Base-by-base conservation (phyloP, 306 rosid species). In the Glycine soja region DNA sequence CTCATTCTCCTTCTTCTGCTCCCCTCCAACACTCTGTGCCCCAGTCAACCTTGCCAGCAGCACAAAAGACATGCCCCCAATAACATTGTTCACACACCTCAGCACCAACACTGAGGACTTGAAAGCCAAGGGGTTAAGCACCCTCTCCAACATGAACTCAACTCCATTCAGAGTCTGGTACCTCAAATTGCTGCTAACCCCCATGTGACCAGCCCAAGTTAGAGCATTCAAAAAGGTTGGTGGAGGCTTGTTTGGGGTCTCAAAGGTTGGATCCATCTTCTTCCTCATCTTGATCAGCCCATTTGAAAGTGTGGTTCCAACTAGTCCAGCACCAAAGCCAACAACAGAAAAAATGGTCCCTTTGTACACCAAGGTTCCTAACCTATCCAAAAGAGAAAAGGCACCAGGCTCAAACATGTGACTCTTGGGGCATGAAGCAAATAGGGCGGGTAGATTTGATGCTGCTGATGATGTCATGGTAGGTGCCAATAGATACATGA, bases 201-300 rank as follows among this genome's bases (percentile, higher is more conserved):
- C 98, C 99, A 93, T 93, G 83, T 96, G 99, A 30, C 72, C 82
- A 0, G 98, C 97, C 99, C 99, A 93, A 3, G 99, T 96, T 36
- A 88, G 12, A 43, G 97, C 89, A 79, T 96, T 96, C 81, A 93
- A 82, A 19, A 96, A 2, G 2, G 97, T 92, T 0, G 98, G 97
- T 4, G 98, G 98, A 4, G 98, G 42, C 83, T 93, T 96, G 66
- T 93, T 96, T 1, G 97, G 97, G 2, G 98, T 89, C 83, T 92
- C 97, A 54, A 93, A 96, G 6, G 13, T 81, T 0, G 97, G 97
- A 66, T 96, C 99, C 97, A 96, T 93, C 72, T 90, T 92, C 88
- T 93, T 92, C 80, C 95, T 92, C 85, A 90, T n/a, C 45, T 62
- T 88, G 51, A 96, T 87, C 82, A 96, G 81, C 66, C 98, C 97